Base-by-base conservation (phyloP, 1,284 basidiomycete species). In the Dichomitus squalens region DNA sequence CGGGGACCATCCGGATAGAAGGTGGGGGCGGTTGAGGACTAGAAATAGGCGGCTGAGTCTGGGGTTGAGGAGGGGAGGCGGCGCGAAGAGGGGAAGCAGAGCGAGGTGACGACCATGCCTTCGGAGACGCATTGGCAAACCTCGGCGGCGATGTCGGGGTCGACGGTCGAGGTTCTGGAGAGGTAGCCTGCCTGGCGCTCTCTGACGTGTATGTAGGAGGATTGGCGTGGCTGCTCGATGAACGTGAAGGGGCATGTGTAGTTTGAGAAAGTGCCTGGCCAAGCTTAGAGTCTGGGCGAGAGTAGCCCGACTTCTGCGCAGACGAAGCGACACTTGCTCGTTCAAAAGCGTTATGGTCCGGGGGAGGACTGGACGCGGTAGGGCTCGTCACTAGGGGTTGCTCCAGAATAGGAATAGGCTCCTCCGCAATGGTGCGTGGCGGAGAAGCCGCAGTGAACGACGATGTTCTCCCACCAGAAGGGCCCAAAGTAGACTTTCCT, bases 201-300 rank as follows among this genome's bases (percentile, higher is more conserved):
- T 60, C 61, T 4, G 64, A 52, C 2, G 56, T 49, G 7, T 63
- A 52, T 8, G 59, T 55, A 38, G 61, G 59, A 31, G 63, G 49
- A 23, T 25, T 53, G n/a, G 44, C 41, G 43, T 62, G n/a, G 38
- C 64, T 57, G 18, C 40, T 55, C 7, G 64, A 56, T 3, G 64
- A 60, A n/a, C 63, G 57, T 18, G 61, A 65, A 23, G 57, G 47
- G n/a, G 54, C 53, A 31, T 33, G 47, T 20, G 55, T 48, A 50
- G 58, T 43, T 38, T 58, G 47, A 14, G 53, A n/a, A 29, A 52
- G n/a, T 47, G 54, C 52, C 5, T 59, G 60, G 7, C 71, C 69
- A 39, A 72, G 59, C 56, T 73, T 76, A 23, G 76, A 75, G 47
- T 72, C 75, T 7, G 77, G 75, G 21, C 72, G 66, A 6, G 71